A percentile compares a stretch with the other conserved stretches of the same genome.
Conservation (phyloP, 768 basidiomycete genomes). For the Rhodocollybia butyracea region DNA sequence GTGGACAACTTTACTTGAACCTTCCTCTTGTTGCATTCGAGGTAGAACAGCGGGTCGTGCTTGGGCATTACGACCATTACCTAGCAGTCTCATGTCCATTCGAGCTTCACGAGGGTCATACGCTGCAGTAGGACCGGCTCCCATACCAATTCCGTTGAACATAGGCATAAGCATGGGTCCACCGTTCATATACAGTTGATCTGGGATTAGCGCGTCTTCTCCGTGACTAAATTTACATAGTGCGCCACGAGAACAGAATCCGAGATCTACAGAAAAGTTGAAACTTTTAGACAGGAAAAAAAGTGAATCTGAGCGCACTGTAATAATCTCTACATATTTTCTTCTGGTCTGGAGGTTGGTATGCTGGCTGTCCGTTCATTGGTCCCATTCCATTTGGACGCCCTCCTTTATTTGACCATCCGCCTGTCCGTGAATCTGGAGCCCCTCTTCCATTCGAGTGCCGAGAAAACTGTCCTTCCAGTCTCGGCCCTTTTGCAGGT, state of each 20-base stretch:
- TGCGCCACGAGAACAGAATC: constrained; percentile 86
- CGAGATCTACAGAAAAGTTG: constrained; percentile 58
- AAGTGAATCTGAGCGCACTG: constrained; percentile 52
- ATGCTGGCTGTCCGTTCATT: constrained; percentile 47
- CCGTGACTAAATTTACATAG: constrained; percentile 93
- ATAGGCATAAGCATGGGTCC: constrained; percentile 68
- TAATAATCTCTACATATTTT: constrained; percentile 89
- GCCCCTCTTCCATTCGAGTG: constrained; percentile 42
- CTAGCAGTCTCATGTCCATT: constrained; percentile 71
- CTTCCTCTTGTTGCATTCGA: constrained; percentile 53
- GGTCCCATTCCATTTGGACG: constrained; percentile 30
- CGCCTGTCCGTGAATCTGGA: constrained; percentile 31
- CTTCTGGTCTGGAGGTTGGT: constrained; percentile 70
- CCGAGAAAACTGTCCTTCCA: constrained; percentile 71
- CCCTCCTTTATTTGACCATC: constrained; percentile 41
- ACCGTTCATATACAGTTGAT: constrained; percentile 58
- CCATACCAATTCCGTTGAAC: constrained; percentile 57
- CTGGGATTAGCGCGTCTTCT: constrained; percentile 79
- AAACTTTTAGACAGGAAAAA: constrained; percentile 5
- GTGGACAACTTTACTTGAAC: constrained; percentile 31
- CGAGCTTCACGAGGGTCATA: constrained; percentile 80
- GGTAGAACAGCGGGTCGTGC: constrained; percentile 58
- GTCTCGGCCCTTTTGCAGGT: constrained; percentile 69
- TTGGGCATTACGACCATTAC: constrained; percentile 33
- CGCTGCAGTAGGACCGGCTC: constrained; percentile 37